These are phyloP conservation scores for Ophiosphaerella herpotricha DNA, from an alignment of 2,329 filamentous ascomycete species.

Conservation along the genomic window DNA sequence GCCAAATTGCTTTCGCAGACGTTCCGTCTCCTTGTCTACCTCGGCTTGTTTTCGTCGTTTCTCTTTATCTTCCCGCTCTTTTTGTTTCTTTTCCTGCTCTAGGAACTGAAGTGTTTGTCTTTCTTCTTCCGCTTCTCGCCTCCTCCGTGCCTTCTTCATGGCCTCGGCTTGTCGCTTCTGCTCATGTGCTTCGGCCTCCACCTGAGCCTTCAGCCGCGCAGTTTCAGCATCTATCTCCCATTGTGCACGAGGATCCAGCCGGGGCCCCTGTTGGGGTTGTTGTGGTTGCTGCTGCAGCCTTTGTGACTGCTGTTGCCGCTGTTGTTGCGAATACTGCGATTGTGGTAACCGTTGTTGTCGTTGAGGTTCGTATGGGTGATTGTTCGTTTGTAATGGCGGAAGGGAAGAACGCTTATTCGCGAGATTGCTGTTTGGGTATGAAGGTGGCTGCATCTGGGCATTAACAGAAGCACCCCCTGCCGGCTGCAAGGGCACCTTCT, in stretches of 20 bases:
- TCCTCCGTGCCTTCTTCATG: slow-evolving; percentile 60
- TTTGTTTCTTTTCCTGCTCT: slow-evolving; percentile 55
- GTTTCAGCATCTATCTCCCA: slow-evolving; percentile 59
- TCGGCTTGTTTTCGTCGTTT: slow-evolving; percentile 58
- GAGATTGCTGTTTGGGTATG: slow-evolving; percentile 13
- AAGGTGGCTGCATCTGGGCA: slow-evolving; percentile 20
- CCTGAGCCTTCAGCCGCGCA: slow-evolving; percentile 51
- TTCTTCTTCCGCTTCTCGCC: slow-evolving; percentile 62
- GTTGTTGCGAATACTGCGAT: slow-evolving; percentile 8
- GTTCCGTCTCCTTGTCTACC: slow-evolving; percentile 74
- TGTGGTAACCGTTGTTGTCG: slow-evolving; percentile 4
- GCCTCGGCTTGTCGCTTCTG: slow-evolving; percentile 51
- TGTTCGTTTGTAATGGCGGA: slow-evolving; percentile 32
- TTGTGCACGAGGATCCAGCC: slow-evolving; percentile 55
- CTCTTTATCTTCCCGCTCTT: slow-evolving; percentile 69
- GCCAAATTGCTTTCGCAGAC: slow-evolving; percentile 71
- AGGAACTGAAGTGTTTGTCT: slow-evolving; percentile 40
- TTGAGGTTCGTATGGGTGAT: slow-evolving; percentile 18
- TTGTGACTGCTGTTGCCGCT: slow-evolving; percentile 6
- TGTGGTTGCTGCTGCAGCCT: slow-evolving; percentile 12
- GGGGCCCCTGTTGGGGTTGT: slow-evolving; percentile 14
- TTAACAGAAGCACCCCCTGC: slow-evolving; percentile 20
- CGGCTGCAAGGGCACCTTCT: slow-evolving; percentile 23
- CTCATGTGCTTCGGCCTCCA: slow-evolving; percentile 50
- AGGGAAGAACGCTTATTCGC: slow-evolving; percentile 35